A percentile compares a stretch with the other conserved stretches of the same genome.
Conservation (phyloP, 306 rosid genomes). For the barrel medic (Medicago truncatula) region DNA sequence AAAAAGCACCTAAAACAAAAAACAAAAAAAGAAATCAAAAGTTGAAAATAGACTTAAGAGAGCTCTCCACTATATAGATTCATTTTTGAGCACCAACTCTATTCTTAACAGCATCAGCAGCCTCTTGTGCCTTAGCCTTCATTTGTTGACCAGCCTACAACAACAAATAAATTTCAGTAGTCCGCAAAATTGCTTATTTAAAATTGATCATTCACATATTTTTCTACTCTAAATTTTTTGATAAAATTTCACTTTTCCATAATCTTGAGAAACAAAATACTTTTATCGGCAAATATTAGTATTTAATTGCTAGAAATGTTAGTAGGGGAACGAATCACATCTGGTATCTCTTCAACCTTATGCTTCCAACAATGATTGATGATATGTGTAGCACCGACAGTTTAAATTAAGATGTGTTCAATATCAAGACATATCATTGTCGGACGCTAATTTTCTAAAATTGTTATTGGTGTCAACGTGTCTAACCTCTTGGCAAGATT, state of each 20-base stretch:
- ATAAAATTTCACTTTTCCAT: too few species aligned
- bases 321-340: too few species aligned
- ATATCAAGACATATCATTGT: too few species aligned
- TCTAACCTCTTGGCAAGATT: slow-evolving; percentile 50
- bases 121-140: slow-evolving; percentile 39
- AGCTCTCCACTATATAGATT: slow-evolving; percentile 5
- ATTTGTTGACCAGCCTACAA: slow-evolving; percentile 54
- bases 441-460: too few species aligned
- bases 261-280: too few species aligned
- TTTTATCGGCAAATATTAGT: too few species aligned
- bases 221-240: not conserved
- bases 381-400: not conserved
- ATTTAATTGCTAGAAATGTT: too few species aligned
- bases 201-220: not conserved
- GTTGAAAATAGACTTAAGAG: not conserved
- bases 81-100: slow-evolving; percentile 42
- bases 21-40: not conserved
- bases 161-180: not conserved
- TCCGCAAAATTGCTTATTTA: not conserved
- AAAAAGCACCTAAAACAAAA: not conserved
- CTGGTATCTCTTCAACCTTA: not conserved
- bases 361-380: not conserved
- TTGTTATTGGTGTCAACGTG: not conserved
- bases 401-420: not conserved
- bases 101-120: slow-evolving; percentile 43